A percentile compares a stretch with the other conserved stretches of the same genome.
These are phyloP conservation scores for Aphanomyces cochlioides DNA, from an alignment of 352 stramenopile species.

Conservation along the genomic window DNA sequence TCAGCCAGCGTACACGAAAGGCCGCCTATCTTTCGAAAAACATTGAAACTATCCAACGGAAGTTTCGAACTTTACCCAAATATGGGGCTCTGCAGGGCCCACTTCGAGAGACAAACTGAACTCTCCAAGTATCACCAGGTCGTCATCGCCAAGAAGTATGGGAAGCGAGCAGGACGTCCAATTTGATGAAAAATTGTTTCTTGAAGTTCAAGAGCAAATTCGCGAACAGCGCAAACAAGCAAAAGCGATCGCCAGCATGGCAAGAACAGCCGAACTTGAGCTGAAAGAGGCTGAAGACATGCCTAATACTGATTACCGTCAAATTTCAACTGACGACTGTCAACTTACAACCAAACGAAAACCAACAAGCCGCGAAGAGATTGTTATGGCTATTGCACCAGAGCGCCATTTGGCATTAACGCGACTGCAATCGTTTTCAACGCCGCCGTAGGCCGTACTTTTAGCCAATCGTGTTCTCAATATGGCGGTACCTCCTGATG, in stretches of 20 bases:
- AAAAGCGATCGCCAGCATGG: not conserved
- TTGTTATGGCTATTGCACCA: not conserved
- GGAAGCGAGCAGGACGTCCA: too few relatives aligned
- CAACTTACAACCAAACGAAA: not conserved
- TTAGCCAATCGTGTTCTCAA: too few relatives aligned
- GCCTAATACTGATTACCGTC: not conserved
- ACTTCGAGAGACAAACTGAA: conserved; percentile 20
- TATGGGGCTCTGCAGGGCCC: conserved; percentile 45
- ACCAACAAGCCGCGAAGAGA: not conserved
- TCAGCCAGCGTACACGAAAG: too few relatives aligned
- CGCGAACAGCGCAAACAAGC: not conserved
- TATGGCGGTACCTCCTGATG: too few relatives aligned
- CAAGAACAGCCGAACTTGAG: not conserved
- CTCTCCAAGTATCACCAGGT: too few relatives aligned
- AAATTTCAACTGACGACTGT: not conserved
- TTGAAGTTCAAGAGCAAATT: not conserved
- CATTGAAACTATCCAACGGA: conserved; percentile 31
- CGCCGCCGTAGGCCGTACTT: not conserved
- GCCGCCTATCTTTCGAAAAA: too few relatives aligned
- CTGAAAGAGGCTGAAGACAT: not conserved
- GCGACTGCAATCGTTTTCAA: not conserved
- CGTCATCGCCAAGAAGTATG: too few relatives aligned
- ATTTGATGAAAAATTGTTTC: too few relatives aligned
- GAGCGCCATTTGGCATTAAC: too few relatives aligned
- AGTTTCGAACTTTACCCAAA: conserved; percentile 34